A percentile compares a stretch with the other conserved stretches of the same genome.
These are phyloP conservation scores for Epichloe brachyelytri DNA, from an alignment of 2,329 filamentous ascomycete species.

Conservation along the genomic window DNA sequence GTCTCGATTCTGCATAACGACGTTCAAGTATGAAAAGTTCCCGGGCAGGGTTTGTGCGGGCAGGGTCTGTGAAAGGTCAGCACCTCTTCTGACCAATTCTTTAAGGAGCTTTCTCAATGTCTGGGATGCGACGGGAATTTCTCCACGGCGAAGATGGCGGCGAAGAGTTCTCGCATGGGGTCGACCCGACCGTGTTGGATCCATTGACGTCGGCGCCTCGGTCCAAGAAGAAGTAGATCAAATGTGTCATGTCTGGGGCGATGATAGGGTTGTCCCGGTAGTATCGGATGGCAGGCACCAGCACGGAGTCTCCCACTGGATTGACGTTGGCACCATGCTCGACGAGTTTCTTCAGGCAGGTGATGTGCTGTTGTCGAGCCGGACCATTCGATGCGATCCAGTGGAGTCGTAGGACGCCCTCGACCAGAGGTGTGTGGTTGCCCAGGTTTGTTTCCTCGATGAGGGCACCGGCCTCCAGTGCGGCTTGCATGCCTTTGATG, in stretches of 20 bases:
- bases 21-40: not conserved
- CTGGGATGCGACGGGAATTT: not conserved
- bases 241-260: not conserved
- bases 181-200: not conserved
- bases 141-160: not conserved
- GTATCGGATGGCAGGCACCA: not conserved
- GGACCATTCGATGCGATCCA: not conserved
- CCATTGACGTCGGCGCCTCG: slow-evolving; percentile 1
- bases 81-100: not conserved
- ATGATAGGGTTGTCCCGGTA: not conserved
- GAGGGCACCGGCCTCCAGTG: not conserved
- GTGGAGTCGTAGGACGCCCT: not conserved
- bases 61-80: not conserved
- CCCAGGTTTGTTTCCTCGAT: not conserved
- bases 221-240: not conserved
- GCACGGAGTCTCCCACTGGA: not conserved
- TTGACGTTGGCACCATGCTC: not conserved
- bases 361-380: not conserved
- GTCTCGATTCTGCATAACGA: not conserved
- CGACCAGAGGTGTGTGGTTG: not conserved
- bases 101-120: not conserved
- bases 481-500: not conserved
- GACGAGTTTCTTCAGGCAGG: not conserved
- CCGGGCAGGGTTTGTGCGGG: not conserved
- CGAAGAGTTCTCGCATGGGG: not conserved